phyloP scores from a whole-genome alignment of 75 land plant species.

The Larix kaempferi region DNA sequence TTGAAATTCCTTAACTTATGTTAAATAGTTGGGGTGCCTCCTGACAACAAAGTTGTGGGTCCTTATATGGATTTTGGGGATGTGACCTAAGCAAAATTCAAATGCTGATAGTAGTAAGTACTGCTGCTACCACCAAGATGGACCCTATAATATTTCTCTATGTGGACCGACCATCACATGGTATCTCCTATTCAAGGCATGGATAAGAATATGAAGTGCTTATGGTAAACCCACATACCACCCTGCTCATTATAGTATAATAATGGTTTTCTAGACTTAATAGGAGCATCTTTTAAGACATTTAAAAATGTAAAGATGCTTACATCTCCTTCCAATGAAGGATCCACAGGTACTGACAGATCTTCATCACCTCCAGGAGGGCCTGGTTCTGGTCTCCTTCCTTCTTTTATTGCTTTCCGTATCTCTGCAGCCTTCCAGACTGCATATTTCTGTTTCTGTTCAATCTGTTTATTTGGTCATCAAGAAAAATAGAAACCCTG shows the following conservation, averaged over 20 bases:
- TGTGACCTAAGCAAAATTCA: too few species aligned
- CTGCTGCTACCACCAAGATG: too few species aligned
- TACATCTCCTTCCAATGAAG: conserved; percentile 11
- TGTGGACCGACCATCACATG: too few species aligned
- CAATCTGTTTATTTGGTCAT: conserved; percentile 50
- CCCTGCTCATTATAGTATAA: background rate
- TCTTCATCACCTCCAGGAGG: conserved; percentile 86
- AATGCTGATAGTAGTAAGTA: too few species aligned
- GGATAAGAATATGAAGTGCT: too few species aligned
- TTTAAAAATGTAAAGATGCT: background rate
- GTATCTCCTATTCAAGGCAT: too few species aligned
- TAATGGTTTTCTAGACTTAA: background rate
- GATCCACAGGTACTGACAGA: conserved; percentile 25
- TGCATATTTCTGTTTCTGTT: conserved; percentile 95
- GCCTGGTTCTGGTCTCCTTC: conserved; percentile 87
- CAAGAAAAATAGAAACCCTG: background rate
- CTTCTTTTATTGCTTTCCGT: conserved; percentile 93
- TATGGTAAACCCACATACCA: too few species aligned
- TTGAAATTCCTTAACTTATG: too few species aligned
- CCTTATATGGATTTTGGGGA: too few species aligned
- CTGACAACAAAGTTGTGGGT: too few species aligned
- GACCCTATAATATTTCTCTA: too few species aligned
- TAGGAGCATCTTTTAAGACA: background rate
- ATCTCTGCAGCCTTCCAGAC: conserved; percentile 99
- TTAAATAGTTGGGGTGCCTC: too few species aligned